Percentiles rank a stretch among this genome's conserved stretches.
Evolutionary conservation across 2,329 filamentous ascomycete genomes (phyloP).

Genomic region (Colletotrichum phormii): DNA sequence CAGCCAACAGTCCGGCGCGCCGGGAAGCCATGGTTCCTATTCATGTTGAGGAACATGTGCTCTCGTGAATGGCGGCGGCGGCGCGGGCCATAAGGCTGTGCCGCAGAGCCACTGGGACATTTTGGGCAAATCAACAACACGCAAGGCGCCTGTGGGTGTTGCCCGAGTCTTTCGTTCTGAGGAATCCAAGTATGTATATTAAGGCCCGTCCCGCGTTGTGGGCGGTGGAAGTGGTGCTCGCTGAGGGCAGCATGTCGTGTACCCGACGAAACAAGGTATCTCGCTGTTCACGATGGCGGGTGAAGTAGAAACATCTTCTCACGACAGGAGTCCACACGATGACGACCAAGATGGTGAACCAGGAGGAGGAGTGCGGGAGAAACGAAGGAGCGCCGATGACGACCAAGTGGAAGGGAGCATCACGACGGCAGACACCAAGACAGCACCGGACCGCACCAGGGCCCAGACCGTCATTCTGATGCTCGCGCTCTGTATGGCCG

Average conservation of each 20-base stretch:
- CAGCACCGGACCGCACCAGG: slow-evolving; percentile 46
- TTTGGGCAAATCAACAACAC: neutral
- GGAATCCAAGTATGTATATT: slow-evolving; percentile 4
- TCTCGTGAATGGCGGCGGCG: neutral
- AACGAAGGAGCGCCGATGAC: neutral
- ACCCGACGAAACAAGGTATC: neutral
- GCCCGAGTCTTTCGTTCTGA: neutral
- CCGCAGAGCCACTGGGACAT: neutral
- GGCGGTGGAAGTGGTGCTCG: neutral
- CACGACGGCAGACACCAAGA: slow-evolving; percentile 7
- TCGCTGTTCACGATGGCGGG: slow-evolving; percentile 3
- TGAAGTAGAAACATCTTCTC: neutral
- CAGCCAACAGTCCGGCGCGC: neutral
- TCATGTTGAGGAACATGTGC: neutral
- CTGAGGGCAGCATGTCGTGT: slow-evolving; percentile 6
- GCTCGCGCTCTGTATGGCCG: slow-evolving; percentile 53
- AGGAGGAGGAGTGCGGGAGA: neutral
- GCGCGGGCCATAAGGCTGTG: neutral
- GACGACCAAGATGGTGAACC: neutral
- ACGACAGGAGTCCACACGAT: neutral
- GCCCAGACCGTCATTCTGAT: slow-evolving; percentile 53
- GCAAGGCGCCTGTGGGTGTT: neutral
- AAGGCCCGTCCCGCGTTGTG: neutral
- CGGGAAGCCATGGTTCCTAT: neutral
- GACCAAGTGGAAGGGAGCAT: slow-evolving; percentile 15